Conservation (phyloP, 371 early-diverging fungal genomes). For the Lichtheimia ramosa region DNA sequence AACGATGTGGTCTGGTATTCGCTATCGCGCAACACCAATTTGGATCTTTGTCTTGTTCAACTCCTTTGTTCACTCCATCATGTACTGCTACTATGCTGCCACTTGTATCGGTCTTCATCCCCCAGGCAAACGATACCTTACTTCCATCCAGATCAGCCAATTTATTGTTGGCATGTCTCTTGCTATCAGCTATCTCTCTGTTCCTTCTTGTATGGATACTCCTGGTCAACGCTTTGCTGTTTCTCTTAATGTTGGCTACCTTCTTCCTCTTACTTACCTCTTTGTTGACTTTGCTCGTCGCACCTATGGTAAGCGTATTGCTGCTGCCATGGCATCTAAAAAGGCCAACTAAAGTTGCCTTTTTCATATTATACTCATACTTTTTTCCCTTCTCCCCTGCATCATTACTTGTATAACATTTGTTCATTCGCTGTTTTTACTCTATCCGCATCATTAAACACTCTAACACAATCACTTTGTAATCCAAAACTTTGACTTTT, state of each 20-base stretch:
- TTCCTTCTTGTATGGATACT: slow-evolving; percentile 64
- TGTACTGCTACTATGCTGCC: slow-evolving; percentile 87
- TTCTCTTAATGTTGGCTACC: slow-evolving; percentile 71
- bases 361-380: too few species aligned
- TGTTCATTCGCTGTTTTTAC: too few species aligned
- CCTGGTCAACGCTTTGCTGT: slow-evolving; percentile 69
- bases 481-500: too few species aligned
- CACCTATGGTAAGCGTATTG: slow-evolving; percentile 60
- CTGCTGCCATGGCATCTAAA: slow-evolving; percentile 30
- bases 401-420: too few species aligned
- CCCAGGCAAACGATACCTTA: slow-evolving; percentile 83
- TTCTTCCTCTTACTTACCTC: slow-evolving; percentile 78
- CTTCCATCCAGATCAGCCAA: slow-evolving; percentile 86
- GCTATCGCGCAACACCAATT: slow-evolving; percentile 73
- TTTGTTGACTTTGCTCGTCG: slow-evolving; percentile 77
- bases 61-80: slow-evolving; percentile 89
- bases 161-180: slow-evolving; percentile 79
- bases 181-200: slow-evolving; percentile 68
- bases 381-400: too few species aligned
- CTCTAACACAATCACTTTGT: too few species aligned
- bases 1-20: slow-evolving; percentile 69
- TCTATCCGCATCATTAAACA: too few species aligned
- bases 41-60: slow-evolving; percentile 89
- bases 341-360: slow-evolving; percentile 37
- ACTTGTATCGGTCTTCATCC: slow-evolving; percentile 78